Conservation (phyloP, 2,329 filamentous ascomycete genomes). For the Colletotrichum sp. region DNA sequence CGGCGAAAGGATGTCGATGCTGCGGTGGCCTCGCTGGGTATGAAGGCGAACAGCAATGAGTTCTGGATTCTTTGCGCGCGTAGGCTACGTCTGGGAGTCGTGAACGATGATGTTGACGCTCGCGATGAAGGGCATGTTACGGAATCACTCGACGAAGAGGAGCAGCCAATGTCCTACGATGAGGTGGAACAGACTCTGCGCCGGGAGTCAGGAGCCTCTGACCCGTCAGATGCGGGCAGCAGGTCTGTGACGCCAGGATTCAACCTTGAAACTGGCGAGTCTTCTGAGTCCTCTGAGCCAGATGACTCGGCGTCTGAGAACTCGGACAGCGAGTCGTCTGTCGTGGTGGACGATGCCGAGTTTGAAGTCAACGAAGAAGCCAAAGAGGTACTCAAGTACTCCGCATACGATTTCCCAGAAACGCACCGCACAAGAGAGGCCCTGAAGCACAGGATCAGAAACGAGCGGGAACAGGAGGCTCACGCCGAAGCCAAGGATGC, state of each 20-base stretch:
- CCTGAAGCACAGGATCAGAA: conserved; percentile 40
- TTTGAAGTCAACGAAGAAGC: conserved; percentile 40
- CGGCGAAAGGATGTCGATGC: conserved; percentile 51
- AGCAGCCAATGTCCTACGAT: conserved; percentile 42
- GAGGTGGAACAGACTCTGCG: conserved; percentile 47
- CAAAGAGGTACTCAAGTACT: conserved; percentile 46
- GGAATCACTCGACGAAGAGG: conserved; percentile 13
- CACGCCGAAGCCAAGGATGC: conserved; percentile 48
- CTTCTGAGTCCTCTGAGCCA: not conserved
- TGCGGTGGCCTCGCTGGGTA: conserved; percentile 50
- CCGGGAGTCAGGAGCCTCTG: not conserved
- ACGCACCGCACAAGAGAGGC: conserved; percentile 37
- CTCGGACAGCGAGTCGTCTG: not conserved
- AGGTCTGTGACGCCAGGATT: not conserved
- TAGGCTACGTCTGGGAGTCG: conserved; percentile 53
- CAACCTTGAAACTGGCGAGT: not conserved
- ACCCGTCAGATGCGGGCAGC: not conserved
- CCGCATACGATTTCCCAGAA: conserved; percentile 42
- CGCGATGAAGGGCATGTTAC: not conserved
- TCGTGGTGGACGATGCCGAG: conserved; percentile 2
- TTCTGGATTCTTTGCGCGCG: conserved; percentile 56
- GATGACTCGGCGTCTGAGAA: not conserved
- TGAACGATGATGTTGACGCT: conserved; percentile 31
- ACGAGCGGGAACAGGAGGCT: conserved; percentile 46
- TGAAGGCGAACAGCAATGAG: conserved; percentile 38